phyloP scores from a whole-genome alignment of 2,329 filamentous ascomycete genomes.

The Pseudogymnoascus sp. region DNA sequence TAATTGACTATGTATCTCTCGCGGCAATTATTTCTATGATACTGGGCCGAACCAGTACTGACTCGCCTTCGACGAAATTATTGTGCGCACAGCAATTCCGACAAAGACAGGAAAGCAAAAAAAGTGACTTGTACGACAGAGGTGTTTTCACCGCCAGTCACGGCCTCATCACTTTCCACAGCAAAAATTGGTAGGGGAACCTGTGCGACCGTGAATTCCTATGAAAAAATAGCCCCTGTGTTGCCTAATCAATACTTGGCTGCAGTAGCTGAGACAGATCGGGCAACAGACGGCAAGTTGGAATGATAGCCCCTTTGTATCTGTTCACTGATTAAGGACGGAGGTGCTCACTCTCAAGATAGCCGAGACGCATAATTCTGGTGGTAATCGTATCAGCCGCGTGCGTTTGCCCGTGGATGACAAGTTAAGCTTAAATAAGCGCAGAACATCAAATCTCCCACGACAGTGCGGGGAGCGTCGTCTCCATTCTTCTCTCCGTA shows the following conservation, averaged over 20 bases:
- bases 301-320: background rate
- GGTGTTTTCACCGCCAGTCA: background rate
- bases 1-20: background rate
- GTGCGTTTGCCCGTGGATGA: background rate
- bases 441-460: slow-evolving; percentile 6
- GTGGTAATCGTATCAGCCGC: background rate
- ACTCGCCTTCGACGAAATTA: background rate
- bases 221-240: background rate
- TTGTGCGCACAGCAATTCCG: background rate
- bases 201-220: background rate
- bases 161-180: background rate
- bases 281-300: background rate
- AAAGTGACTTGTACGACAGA: background rate
- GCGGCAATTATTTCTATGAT: background rate
- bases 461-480: background rate
- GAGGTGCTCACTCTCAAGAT: background rate
- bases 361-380: background rate
- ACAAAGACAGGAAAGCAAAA: background rate
- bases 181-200: background rate
- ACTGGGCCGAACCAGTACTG: background rate
- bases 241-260: background rate
- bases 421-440: slow-evolving; percentile 10
- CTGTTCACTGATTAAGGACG: background rate
- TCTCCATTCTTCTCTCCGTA: background rate
- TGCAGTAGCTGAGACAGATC: slow-evolving; percentile 3